Base-by-base conservation (phyloP, 176 grass and related monocot species). In the Ampelocalamus luodianensis region DNA sequence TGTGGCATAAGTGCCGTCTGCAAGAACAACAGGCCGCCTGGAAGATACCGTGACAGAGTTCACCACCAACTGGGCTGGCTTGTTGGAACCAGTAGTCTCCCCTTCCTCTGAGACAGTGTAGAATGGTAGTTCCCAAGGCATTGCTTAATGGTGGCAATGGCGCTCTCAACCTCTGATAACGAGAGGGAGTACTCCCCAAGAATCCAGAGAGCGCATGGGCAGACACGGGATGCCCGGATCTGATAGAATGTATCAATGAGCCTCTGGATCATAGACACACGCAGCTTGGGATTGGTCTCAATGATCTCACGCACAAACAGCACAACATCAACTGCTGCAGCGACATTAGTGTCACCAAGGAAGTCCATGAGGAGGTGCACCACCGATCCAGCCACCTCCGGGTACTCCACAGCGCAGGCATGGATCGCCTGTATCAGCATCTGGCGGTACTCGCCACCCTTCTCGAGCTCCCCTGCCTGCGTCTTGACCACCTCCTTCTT, bases 321-420 rank as follows among this genome's bases (percentile, higher is more conserved):
- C 15, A 90, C 93, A 9, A 95, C 93, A 74, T 95, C 93, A 83
- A 90, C 78, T 0, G 93, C 93, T 17, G 93, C 83, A 58, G 93
- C 93, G 14, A 92, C 85, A 64, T 95, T 95, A 10, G 83, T 70
- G 82, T 92, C 93, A 48, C 93, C 90, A 50, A 95, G 93, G 69
- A 95, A 95, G 68, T 95, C 93, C 93, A 95, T 95, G 85, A 95
- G 90, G 17, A 95, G 79, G 73, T 95, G 90, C 54, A 90, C 93
- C 11, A 95, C 93, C 0, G 85, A 95, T 5, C 82, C 90, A 46
- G 93, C 93, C 18, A 95, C 90, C 84, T 95, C 90, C 0, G 88
- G 90, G 69, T 88, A 92, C 84, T 95, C 83, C 44, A 88, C 74
- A 2, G 90, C 84, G 17, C 93, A 95, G 5, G 74, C 63, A 85